Conservation (phyloP, 1,139 yeast genomes). For the Williopsis jadinii region DNA sequence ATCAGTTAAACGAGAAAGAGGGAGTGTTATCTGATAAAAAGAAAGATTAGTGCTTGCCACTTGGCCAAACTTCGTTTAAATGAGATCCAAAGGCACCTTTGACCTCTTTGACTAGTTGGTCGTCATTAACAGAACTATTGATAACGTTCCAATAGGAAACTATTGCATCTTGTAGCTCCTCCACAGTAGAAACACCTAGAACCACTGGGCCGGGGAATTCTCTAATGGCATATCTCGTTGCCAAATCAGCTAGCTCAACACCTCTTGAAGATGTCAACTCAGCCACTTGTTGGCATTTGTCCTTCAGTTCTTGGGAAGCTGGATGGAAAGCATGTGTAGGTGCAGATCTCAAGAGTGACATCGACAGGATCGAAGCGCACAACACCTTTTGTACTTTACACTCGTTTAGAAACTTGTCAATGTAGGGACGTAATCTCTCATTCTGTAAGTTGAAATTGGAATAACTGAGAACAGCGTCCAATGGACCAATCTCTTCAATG, state of each 20-base stretch:
- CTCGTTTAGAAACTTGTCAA: slow-evolving; percentile 41
- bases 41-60: slow-evolving; percentile 43
- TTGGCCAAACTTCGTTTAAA: slow-evolving; percentile 62
- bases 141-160: slow-evolving; percentile 46
- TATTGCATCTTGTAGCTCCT: slow-evolving; percentile 62
- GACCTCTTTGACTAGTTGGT: slow-evolving; percentile 35
- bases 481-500: slow-evolving; percentile 33
- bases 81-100: slow-evolving; percentile 47
- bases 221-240: slow-evolving; percentile 67
- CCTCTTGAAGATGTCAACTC: slow-evolving; percentile 30
- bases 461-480: slow-evolving; percentile 76
- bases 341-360: slow-evolving; percentile 73
- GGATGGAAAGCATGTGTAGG: slow-evolving; percentile 79
- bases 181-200: slow-evolving; percentile 59
- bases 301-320: slow-evolving; percentile 52
- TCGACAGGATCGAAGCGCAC: slow-evolving; percentile 82
- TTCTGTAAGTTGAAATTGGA: slow-evolving; percentile 83
- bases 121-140: slow-evolving; percentile 34
- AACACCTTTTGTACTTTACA: slow-evolving; percentile 52
- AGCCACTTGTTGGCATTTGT: slow-evolving; percentile 50
- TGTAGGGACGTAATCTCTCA: slow-evolving; percentile 43
- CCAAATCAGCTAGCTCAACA: slow-evolving; percentile 71
- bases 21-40: slow-evolving; percentile 9
- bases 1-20: slow-evolving; percentile 12
- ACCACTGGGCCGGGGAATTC: slow-evolving; percentile 59